phyloP scores from a whole-genome alignment of 2,329 filamentous ascomycete genomes.

The Hymenoscyphus linearis region DNA sequence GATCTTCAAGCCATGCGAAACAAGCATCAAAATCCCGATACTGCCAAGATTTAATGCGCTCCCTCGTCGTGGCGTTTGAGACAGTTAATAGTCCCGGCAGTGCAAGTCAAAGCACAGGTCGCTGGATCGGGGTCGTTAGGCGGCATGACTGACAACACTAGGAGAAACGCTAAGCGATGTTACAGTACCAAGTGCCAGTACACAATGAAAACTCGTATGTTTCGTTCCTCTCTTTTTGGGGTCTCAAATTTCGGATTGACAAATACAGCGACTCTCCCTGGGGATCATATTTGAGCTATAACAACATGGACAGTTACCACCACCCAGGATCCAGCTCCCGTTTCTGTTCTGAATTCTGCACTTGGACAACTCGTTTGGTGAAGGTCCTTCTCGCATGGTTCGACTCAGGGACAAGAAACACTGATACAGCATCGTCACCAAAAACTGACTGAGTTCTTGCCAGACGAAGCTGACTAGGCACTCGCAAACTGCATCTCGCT shows the following conservation, averaged over 20 bases:
- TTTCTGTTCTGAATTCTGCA: too few relatives aligned
- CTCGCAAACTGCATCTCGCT: neutral
- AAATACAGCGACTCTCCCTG: neutral
- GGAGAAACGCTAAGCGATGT: neutral
- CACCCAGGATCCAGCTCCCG: too few relatives aligned
- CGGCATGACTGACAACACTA: neutral
- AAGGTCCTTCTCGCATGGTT: neutral
- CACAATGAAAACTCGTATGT: neutral
- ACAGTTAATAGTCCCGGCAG: neutral
- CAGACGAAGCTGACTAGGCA: neutral
- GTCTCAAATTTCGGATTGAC: neutral
- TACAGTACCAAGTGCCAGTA: too few relatives aligned
- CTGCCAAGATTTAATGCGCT: constrained; percentile 6
- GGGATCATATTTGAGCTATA: neutral
- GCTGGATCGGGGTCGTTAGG: neutral
- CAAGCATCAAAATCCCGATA: constrained; percentile 1
- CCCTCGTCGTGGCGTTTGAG: constrained; percentile 4
- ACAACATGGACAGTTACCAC: too few relatives aligned
- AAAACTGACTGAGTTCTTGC: too few relatives aligned
- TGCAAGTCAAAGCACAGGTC: neutral
- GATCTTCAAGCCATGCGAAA: constrained; percentile 2
- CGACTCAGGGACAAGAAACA: neutral
- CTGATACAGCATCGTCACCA: too few relatives aligned
- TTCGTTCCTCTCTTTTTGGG: neutral
- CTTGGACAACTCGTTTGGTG: too few relatives aligned